Evolutionary conservation across 2,329 filamentous ascomycete species (phyloP).

Genomic region (Sphaerostilbella broomeana): DNA sequence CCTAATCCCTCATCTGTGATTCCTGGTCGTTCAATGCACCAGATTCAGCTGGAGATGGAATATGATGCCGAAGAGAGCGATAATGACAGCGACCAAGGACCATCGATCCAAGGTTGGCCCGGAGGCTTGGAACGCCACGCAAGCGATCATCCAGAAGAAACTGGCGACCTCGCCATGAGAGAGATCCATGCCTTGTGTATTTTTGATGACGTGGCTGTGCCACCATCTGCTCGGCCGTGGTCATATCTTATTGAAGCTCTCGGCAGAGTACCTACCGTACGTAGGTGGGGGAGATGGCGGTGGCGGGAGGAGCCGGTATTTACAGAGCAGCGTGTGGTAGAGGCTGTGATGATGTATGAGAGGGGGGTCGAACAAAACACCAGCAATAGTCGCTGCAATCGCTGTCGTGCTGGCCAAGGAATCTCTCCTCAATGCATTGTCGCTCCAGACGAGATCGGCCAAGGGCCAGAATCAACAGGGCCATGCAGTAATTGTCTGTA

Average conservation of each 20-base stretch:
- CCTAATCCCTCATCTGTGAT: slow-evolving; percentile 11
- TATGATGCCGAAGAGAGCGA: slow-evolving; percentile 19
- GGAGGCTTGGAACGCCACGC: slow-evolving; percentile 10
- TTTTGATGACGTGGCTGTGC: slow-evolving; percentile 15
- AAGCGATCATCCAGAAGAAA: slow-evolving; percentile 8
- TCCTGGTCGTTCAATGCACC: slow-evolving; percentile 17
- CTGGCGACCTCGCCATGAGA: slow-evolving; percentile 11
- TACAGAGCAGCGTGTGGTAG: slow-evolving; percentile 13
- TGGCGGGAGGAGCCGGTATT: slow-evolving; percentile 17
- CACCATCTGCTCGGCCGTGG: slow-evolving; percentile 10
- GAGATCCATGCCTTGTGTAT: slow-evolving; percentile 20
- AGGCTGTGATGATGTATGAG: slow-evolving; percentile 22
- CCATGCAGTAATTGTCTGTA: slow-evolving; percentile 23
- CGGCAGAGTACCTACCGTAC: slow-evolving; percentile 6
- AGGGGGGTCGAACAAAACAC: slow-evolving; percentile 16
- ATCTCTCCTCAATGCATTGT: slow-evolving; percentile 21
- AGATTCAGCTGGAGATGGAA: slow-evolving; percentile 20
- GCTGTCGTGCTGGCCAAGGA: slow-evolving; percentile 20
- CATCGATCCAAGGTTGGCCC: slow-evolving; percentile 13
- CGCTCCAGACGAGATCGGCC: slow-evolving; percentile 12
- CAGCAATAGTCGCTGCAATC: slow-evolving; percentile 16
- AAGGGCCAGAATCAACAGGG: slow-evolving; percentile 11
- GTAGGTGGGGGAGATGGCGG: slow-evolving; percentile 19
- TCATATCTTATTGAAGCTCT: slow-evolving; percentile 14
- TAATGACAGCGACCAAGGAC: slow-evolving; percentile 14